Percentiles rank a stretch among this genome's conserved stretches.
Conservation (phyloP, 441 rosid species). For the Brassica balearica region DNA sequence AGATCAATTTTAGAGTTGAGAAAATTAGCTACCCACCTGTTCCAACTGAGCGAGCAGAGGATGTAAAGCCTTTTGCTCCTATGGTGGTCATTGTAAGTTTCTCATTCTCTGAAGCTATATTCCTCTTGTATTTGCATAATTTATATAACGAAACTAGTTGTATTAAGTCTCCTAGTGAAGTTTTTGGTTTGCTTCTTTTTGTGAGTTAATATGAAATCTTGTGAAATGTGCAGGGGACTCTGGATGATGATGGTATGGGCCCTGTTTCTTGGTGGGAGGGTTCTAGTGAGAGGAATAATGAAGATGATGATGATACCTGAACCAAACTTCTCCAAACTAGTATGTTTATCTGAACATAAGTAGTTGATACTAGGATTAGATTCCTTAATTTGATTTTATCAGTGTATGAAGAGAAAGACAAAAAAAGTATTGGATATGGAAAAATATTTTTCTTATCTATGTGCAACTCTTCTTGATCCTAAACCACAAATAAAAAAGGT, state of each 20-base stretch:
- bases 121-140: background rate
- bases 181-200: no score
- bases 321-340: background rate
- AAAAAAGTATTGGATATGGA: background rate
- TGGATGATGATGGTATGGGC: slow-evolving; percentile 77
- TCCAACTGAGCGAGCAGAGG: slow-evolving; percentile 69
- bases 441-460: slow-evolving; percentile 4
- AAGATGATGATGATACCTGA: slow-evolving; percentile 19
- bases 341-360: background rate
- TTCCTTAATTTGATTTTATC: background rate
- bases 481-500: background rate
- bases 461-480: slow-evolving; percentile 11
- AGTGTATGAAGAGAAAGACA: background rate
- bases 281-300: slow-evolving; percentile 2
- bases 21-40: slow-evolving; percentile 63
- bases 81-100: slow-evolving; percentile 80
- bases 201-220: no score
- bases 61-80: slow-evolving; percentile 83
- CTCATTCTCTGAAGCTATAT: slow-evolving; percentile 7
- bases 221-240: slow-evolving; percentile 57
- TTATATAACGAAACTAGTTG: background rate
- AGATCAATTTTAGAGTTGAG: slow-evolving; percentile 78
- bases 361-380: background rate
- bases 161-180: background rate
- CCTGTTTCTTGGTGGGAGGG: slow-evolving; percentile 43